phyloP scores from a whole-genome alignment of 2,329 filamentous ascomycete species.

The Trichoderma breve region DNA sequence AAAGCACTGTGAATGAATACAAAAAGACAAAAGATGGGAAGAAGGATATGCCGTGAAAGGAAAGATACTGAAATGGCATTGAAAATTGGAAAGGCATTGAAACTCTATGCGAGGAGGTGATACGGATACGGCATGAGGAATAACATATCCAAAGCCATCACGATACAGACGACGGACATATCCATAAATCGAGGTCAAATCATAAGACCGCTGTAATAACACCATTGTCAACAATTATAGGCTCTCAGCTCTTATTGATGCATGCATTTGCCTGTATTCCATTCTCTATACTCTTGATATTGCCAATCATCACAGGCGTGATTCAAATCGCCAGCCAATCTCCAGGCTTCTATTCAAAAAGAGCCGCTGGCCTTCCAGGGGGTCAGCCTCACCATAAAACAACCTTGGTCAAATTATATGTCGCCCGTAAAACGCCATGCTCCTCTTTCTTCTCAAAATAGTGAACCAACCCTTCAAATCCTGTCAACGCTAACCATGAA shows the following conservation, averaged over 20 bases:
- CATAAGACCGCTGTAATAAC: neutral
- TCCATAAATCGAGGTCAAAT: neutral
- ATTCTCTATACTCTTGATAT: neutral
- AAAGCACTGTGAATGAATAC: slow-evolving; percentile 17
- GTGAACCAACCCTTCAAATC: neutral
- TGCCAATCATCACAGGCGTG: neutral
- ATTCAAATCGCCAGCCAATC: neutral
- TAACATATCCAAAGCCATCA: neutral
- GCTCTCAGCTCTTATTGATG: neutral
- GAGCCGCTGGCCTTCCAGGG: neutral
- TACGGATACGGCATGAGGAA: neutral
- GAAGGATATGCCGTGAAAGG: neutral
- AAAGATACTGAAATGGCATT: neutral
- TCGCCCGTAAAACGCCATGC: slow-evolving; percentile 15
- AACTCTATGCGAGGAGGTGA: neutral
- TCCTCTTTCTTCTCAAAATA: neutral
- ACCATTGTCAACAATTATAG: neutral
- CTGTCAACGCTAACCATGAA: slow-evolving; percentile 7
- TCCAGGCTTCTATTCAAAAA: slow-evolving; percentile 7
- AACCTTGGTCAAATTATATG: neutral
- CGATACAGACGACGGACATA: neutral
- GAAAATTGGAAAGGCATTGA: neutral
- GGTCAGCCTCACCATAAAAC: neutral
- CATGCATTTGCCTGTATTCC: neutral
- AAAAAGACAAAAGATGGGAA: neutral